Evolutionary conservation across 192 early-diverging fungal genomes (phyloP), one percentile per base, ranked within the genome.

Genomic region (Umbelopsis isabellina): DNA sequence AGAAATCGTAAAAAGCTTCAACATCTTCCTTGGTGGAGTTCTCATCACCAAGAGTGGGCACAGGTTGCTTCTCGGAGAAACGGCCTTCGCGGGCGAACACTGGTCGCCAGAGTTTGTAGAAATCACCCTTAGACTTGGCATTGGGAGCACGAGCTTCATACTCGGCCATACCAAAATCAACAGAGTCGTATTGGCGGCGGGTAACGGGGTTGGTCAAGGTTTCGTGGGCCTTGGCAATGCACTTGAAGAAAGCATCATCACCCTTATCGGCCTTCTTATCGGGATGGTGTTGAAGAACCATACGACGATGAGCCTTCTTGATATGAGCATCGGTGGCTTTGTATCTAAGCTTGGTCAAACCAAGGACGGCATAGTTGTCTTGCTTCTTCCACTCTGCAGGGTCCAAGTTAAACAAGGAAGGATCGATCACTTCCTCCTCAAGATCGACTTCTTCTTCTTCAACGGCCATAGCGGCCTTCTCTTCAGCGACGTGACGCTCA

Each of bases 221-320:
- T 75, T 99, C 96, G 80, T 89, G 94, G 11, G 98, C 96, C 84
- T 84, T 90, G 48, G 58, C 67, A 65, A 98, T 93, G 81, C 98
- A 99, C 88, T 99, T 99, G 92, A 99, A 99, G 86, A 98, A 98
- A n/a, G 89, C 83, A 84, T 99, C 98, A 74, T 96, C 93, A 82
- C 92, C 91, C 72, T 88, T 86, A 48, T 84, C 85, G 20, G 93
- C 93, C 86, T 97, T 97, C 91, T 99, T 99, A 84, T 99, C 98
- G 46, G 98, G 98, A 77, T 99, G 98, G 87, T 98, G 95, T 52
- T 93, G 92, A 64, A 99, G 89, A 44, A 98, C 98, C 89, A 97
- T 98, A 37, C 74, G 74, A 49, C 70, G 75, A 67, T 80, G 90
- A 23, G 94, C 91, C 68, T 87, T 86, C 86, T 95, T 94, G 79